Conservation (phyloP, 2,329 filamentous ascomycete genomes). For the Polytolypa hystricis region DNA sequence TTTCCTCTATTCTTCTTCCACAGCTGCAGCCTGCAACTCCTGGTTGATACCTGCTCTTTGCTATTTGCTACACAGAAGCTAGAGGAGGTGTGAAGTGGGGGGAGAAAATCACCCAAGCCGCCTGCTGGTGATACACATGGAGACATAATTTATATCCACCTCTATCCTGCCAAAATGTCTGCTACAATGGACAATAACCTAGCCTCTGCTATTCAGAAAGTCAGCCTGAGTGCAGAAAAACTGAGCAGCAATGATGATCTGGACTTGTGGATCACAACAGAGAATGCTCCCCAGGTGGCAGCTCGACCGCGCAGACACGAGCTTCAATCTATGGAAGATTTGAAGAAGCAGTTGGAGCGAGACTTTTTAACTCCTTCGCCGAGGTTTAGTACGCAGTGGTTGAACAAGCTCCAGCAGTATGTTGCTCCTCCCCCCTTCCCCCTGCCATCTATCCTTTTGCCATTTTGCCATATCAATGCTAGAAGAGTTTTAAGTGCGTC, state of each 20-base stretch:
- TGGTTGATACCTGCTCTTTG: no score
- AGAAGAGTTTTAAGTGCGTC: slow-evolving; percentile 6
- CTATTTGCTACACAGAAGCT: no score
- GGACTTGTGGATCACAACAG: slow-evolving; percentile 2
- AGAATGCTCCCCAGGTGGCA: slow-evolving; percentile 1
- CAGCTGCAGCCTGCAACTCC: no score
- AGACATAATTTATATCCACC: no score
- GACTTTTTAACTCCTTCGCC: slow-evolving; percentile 71
- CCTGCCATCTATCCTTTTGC: background rate
- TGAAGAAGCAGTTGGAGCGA: slow-evolving; percentile 61
- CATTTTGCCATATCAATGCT: slow-evolving; percentile 1
- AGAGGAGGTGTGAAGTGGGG: no score
- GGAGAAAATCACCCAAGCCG: no score
- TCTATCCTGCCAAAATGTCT: no score
- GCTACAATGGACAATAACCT: background rate
- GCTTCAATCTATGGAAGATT: slow-evolving; percentile 41
- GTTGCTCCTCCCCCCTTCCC: slow-evolving; percentile 12
- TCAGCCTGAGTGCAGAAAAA: background rate
- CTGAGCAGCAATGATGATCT: background rate
- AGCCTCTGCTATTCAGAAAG: background rate
- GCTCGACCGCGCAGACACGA: slow-evolving; percentile 5
- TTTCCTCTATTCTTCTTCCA: no score
- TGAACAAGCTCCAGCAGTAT: slow-evolving; percentile 75
- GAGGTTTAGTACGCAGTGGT: slow-evolving; percentile 72
- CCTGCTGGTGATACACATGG: no score